These are phyloP conservation scores for Physaria fendleri DNA, from an alignment of 345 rosid species.

Conservation along the genomic window DNA sequence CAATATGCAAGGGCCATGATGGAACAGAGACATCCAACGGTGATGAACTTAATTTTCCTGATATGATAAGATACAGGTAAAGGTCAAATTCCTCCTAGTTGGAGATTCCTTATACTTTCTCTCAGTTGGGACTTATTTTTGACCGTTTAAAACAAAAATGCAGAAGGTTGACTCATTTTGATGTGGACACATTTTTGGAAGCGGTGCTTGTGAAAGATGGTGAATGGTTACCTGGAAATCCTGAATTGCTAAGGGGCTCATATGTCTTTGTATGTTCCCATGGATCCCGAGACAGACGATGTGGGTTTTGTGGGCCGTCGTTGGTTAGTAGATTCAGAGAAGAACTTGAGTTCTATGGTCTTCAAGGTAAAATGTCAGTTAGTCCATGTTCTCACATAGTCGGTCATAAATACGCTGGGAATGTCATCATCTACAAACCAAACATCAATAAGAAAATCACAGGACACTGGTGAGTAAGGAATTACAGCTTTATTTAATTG, in stretches of 20 bases:
- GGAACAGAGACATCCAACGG: slow-evolving; percentile 97
- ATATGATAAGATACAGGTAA: slow-evolving; percentile 96
- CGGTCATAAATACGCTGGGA: slow-evolving; percentile 94
- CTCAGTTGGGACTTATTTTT: slow-evolving; percentile 16
- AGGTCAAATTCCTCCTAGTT: not conserved
- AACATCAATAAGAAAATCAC: slow-evolving; percentile 48
- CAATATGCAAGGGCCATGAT: slow-evolving; percentile 97
- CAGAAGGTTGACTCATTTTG: slow-evolving; percentile 99
- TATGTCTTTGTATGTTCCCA: slow-evolving; percentile 91
- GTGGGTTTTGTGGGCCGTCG: slow-evolving; percentile 93
- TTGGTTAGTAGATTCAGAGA: slow-evolving; percentile 77
- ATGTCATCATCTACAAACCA: slow-evolving; percentile 76
- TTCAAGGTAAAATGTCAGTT: slow-evolving; percentile 82
- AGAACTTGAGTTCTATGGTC: slow-evolving; percentile 63
- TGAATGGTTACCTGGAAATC: slow-evolving; percentile 92
- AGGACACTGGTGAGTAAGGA: slow-evolving; percentile 72
- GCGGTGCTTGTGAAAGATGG: slow-evolving; percentile 95
- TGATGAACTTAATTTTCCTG: slow-evolving; percentile 92
- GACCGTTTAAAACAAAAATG: slow-evolving; percentile 27
- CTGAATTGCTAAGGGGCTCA: slow-evolving; percentile 70
- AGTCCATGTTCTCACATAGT: slow-evolving; percentile 98
- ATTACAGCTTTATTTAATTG: not conserved
- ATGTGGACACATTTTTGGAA: slow-evolving; percentile 95
- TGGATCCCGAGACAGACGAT: slow-evolving; percentile 80
- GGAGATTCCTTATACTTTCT: not conserved